These are phyloP conservation scores for Wickerhamiella dianesei DNA, from an alignment of 805 yeast species.

Conservation along the genomic window DNA sequence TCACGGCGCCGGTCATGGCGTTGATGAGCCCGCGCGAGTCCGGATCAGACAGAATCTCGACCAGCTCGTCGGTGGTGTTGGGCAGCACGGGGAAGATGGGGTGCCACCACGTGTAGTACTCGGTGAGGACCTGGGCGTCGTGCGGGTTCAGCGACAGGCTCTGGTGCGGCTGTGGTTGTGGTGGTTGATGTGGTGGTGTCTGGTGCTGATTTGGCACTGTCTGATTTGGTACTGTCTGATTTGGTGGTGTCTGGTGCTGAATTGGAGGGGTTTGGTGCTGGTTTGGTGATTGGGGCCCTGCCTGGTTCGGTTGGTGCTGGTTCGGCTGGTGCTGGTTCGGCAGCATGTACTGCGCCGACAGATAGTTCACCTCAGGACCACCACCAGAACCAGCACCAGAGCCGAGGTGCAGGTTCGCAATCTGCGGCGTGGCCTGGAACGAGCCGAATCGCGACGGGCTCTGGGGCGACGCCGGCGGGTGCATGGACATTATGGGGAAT, in stretches of 20 bases:
- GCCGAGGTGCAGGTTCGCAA: slow-evolving; percentile 10
- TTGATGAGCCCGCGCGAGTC: slow-evolving; percentile 19
- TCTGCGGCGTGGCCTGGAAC: slow-evolving; percentile 1
- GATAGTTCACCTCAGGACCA: no score
- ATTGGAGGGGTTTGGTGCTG: neutral
- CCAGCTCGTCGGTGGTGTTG: slow-evolving; percentile 23
- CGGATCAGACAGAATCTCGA: slow-evolving; percentile 19
- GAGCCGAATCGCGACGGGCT: neutral
- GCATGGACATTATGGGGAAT: neutral
- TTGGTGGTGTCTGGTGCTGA: neutral
- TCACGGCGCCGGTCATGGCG: slow-evolving; percentile 18
- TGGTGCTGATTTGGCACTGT: neutral
- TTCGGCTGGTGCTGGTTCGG: neutral
- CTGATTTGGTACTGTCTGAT: neutral
- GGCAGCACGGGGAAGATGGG: slow-evolving; percentile 29
- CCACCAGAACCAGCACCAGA: no score
- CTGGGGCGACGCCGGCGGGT: neutral
- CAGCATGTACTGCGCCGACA: slow-evolving; percentile 9
- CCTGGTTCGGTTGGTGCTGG: neutral
- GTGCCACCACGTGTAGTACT: slow-evolving; percentile 27
- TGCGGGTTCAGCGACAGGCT: slow-evolving; percentile 7
- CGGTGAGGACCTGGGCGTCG: slow-evolving; percentile 22
- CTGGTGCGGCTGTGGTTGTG: neutral
- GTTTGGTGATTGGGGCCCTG: neutral
- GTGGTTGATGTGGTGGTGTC: neutral